Evolutionary conservation across 169 alveolate genomes (phyloP).

Genomic region (Plasmodium coatneyi): DNA sequence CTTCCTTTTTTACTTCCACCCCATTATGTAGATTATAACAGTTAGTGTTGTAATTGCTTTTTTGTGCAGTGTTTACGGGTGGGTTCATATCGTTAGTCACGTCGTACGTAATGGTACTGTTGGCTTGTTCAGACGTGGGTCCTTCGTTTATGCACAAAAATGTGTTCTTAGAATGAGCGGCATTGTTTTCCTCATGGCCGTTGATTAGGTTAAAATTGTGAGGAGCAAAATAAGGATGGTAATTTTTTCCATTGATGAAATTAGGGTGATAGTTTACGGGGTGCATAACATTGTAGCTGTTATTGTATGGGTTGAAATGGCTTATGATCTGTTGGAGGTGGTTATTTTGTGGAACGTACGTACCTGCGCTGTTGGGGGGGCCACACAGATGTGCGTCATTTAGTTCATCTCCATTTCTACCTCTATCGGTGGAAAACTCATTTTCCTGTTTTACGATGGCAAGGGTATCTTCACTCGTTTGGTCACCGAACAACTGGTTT

Average conservation of each 20-base stretch:
- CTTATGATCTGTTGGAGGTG: not conserved
- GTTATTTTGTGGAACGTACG: not conserved
- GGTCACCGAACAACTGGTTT: not conserved
- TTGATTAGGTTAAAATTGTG: not conserved
- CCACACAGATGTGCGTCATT: not conserved
- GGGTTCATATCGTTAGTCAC: not conserved
- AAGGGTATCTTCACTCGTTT: not conserved
- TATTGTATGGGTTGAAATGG: not conserved
- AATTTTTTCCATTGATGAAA: not conserved
- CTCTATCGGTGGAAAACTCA: not conserved
- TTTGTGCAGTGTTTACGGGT: not conserved
- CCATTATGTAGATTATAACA: not conserved
- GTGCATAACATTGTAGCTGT: slow-evolving; percentile 5
- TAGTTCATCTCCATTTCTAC: not conserved
- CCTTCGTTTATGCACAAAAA: not conserved
- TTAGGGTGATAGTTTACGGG: not conserved
- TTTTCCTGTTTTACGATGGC: not conserved
- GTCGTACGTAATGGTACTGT: not conserved
- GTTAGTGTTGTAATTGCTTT: slow-evolving; percentile 6
- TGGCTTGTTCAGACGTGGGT: not conserved
- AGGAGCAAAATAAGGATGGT: not conserved
- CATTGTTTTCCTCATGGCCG: not conserved
- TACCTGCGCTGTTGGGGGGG: not conserved
- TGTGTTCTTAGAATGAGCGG: not conserved
- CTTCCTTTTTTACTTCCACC: not conserved